These are phyloP conservation scores for Chlamydomonas sp. DNA, from an alignment of 139 green algal genomes.

Conservation along the genomic window DNA sequence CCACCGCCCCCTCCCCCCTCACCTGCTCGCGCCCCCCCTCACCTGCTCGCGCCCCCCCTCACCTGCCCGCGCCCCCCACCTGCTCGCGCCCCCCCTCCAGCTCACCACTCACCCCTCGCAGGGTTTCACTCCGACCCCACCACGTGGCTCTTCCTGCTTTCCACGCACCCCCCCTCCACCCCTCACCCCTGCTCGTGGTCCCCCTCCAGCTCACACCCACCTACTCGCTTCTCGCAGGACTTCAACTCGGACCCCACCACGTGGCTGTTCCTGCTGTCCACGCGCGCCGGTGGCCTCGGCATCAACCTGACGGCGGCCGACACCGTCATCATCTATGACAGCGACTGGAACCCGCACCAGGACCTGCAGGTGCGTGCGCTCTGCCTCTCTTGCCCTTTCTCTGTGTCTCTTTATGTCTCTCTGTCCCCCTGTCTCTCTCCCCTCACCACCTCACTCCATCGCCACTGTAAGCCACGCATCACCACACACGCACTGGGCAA, in stretches of 20 bases:
- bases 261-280: constrained; percentile 93
- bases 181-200: not conserved
- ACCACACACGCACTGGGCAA: too few relatives aligned
- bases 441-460: too few relatives aligned
- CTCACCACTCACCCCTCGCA: too few relatives aligned
- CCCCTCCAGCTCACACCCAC: constrained; percentile 36
- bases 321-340: constrained; percentile 95
- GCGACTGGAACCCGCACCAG: constrained; percentile 90
- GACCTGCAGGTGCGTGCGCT: constrained; percentile 79
- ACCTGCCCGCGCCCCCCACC: too few relatives aligned
- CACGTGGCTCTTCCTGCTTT: too few relatives aligned
- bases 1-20: constrained; percentile 91
- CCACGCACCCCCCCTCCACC: too few relatives aligned
- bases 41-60: too few relatives aligned
- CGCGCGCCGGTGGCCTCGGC: constrained; percentile 88
- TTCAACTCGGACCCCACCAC: constrained; percentile 79
- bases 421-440: too few relatives aligned
- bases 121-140: too few relatives aligned
- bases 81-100: constrained; percentile 1
- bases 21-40: constrained; percentile 79
- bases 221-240: too few relatives aligned
- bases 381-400: not conserved
- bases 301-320: constrained; percentile 90
- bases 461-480: too few relatives aligned
- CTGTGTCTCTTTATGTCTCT: not conserved